Base-by-base conservation (phyloP, 495 filamentous ascomycete genomes). In the Friedmanniomyces simplex region DNA sequence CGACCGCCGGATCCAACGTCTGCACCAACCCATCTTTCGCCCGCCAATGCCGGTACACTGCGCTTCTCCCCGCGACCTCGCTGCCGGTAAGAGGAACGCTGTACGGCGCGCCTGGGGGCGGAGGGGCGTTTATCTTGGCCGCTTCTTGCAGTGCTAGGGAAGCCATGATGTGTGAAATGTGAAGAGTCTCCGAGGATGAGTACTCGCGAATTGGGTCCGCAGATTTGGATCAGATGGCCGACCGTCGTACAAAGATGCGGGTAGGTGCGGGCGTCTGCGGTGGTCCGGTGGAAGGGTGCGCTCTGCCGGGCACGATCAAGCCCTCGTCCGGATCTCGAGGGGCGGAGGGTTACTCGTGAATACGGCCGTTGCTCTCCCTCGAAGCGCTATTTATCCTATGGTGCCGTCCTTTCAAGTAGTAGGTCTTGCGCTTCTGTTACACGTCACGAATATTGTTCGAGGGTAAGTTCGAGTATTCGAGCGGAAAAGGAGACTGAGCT, bases 11-110 rank as follows among this genome's bases (percentile, higher is more conserved):
- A 70, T 91, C 83, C 59, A 88, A 73, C 20, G 85, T 89, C 60
- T 77, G 76, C 39, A 96, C 69, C 57, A 96, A 71, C 1, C 61
- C 57, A 67, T 93, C 83, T 46, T 75, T 74, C 63, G 82, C 82
- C 59, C 80, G 79, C 83, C 85, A 94, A 71, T 95, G 84, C 57
- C 93, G 80, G 71, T 96, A 98, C 55, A 94, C 72, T 32, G 79
- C 73, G 22, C 78, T 86, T 55, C 88, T 81, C 45, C 86, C 90
- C 25, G 83, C 81, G 55, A 78, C 71, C 72, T 89, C 79, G 28
- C 83, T 82, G 53, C 86, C 87, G 6, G 88, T 83, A 30, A 98
- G 56, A 16, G 87, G 73, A 2, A 95, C 74, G 34, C 59, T 80
- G 73, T 83, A 82, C 5, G 82, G 82, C 11, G 79, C 65, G 34